Evolutionary conservation across 441 rosid species (phyloP).

Genomic region (Monsonia emarginata): DNA sequence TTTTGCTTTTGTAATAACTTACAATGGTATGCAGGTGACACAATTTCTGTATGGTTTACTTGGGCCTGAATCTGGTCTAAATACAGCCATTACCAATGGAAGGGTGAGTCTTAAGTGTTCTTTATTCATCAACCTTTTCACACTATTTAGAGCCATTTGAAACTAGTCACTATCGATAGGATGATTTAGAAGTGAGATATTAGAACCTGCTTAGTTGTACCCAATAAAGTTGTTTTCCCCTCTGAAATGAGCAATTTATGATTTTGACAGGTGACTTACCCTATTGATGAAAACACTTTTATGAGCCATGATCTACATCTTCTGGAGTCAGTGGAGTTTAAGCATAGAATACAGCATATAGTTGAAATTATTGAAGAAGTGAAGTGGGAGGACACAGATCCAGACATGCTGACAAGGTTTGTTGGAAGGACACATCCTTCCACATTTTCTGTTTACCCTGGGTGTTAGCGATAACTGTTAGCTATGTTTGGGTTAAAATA

Average conservation of each 20-base stretch:
- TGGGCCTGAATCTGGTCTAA: slow-evolving; percentile 58
- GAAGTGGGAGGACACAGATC: slow-evolving; percentile 74
- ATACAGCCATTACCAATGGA: slow-evolving; percentile 82
- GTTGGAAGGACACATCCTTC: slow-evolving; percentile 11
- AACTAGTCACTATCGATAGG: neutral
- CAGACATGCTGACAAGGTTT: slow-evolving; percentile 88
- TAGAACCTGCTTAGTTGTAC: neutral
- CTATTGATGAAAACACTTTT: slow-evolving; percentile 50
- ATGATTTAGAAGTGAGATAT: neutral
- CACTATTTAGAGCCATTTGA: neutral
- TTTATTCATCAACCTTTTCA: neutral
- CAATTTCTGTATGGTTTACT: slow-evolving; percentile 51
- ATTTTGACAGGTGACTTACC: slow-evolving; percentile 49
- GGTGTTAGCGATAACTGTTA: neutral
- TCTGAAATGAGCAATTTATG: neutral
- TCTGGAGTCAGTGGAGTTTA: slow-evolving; percentile 78
- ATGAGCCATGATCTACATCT: slow-evolving; percentile 76
- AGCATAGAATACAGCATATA: slow-evolving; percentile 69
- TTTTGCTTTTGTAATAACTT: slow-evolving; percentile 17
- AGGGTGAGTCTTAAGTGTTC: slow-evolving; percentile 46
- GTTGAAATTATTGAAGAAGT: slow-evolving; percentile 71
- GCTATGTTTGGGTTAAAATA: neutral
- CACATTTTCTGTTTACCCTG: neutral
- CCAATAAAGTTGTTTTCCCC: neutral
- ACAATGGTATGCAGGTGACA: slow-evolving; percentile 42